These are phyloP conservation scores for Cephaloascus albidus DNA, from an alignment of 805 yeast species.

Conservation along the genomic window DNA sequence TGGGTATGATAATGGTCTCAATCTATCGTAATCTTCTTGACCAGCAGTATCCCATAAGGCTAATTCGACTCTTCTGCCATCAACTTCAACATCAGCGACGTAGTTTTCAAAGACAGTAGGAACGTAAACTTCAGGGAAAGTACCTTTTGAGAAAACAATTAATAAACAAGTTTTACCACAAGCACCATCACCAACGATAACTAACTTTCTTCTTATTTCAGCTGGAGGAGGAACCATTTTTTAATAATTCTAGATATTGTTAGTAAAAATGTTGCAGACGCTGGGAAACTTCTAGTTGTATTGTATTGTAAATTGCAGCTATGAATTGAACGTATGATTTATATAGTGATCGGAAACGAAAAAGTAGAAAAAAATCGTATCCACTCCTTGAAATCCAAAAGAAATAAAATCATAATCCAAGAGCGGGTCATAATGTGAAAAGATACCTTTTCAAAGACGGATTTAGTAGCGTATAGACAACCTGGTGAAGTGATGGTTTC, in stretches of 20 bases:
- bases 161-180: constrained; percentile 84
- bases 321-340: too few relatives aligned
- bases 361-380: not conserved
- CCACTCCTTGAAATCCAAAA: not conserved
- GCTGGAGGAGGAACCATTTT: constrained; percentile 30
- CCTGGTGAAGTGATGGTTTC: not conserved
- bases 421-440: too few relatives aligned
- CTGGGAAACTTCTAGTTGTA: too few relatives aligned
- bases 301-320: too few relatives aligned
- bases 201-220: constrained; percentile 43
- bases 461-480: not conserved
- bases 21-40: constrained; percentile 76
- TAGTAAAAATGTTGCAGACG: too few relatives aligned
- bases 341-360: not conserved
- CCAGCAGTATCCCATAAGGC: constrained; percentile 90
- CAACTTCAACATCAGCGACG: constrained; percentile 56
- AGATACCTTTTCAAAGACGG: too few relatives aligned
- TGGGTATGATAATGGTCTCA: constrained; percentile 72
- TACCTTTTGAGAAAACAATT: constrained; percentile 56
- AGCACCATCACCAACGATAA: constrained; percentile 84
- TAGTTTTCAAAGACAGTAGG: constrained; percentile 83
- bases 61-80: constrained; percentile 72
- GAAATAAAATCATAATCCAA: too few relatives aligned
- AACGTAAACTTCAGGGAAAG: constrained; percentile 63
- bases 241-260: too few relatives aligned